phyloP scores from a whole-genome alignment of 495 filamentous ascomycete genomes.

The Xylaria bambusicola region DNA sequence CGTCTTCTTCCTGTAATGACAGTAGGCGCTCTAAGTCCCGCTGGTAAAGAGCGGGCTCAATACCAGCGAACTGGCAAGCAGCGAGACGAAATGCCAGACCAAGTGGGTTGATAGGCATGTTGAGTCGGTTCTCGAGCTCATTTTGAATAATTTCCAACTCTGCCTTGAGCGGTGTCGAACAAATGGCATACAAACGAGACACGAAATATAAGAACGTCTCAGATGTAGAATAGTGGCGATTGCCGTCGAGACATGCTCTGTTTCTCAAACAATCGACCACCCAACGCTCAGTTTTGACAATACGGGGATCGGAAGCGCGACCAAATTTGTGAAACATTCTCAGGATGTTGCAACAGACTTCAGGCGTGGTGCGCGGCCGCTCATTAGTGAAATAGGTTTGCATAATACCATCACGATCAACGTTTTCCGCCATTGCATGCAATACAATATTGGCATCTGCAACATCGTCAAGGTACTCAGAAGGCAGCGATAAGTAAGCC shows the following conservation, averaged over 20 bases:
- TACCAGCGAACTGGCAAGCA: constrained; percentile 17
- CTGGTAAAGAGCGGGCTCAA: neutral
- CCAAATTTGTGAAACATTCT: constrained; percentile 26
- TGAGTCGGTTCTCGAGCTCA: constrained; percentile 3
- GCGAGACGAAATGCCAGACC: constrained; percentile 16
- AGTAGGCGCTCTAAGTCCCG: constrained; percentile 4
- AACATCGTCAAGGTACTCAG: neutral
- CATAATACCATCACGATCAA: constrained; percentile 22
- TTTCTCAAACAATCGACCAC: constrained; percentile 19
- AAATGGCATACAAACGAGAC: constrained; percentile 19
- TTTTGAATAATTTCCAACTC: constrained; percentile 7
- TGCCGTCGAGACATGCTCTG: constrained; percentile 21
- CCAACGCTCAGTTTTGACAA: constrained; percentile 17
- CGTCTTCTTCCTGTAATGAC: constrained; percentile 16
- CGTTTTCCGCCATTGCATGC: constrained; percentile 20
- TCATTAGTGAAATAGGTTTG: constrained; percentile 24
- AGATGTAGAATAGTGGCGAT: constrained; percentile 18
- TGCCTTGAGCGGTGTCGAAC: neutral
- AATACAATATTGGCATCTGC: constrained; percentile 22
- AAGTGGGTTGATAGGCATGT: constrained; percentile 7
- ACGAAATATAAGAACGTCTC: constrained; percentile 28
- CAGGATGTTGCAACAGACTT: constrained; percentile 27
- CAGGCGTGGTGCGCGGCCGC: constrained; percentile 17
- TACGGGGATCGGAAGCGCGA: constrained; percentile 9
- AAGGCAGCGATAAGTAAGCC: constrained; percentile 28